Base-by-base conservation (phyloP, 2,329 filamentous ascomycete species). In the Cordyceps pruinosa region DNA sequence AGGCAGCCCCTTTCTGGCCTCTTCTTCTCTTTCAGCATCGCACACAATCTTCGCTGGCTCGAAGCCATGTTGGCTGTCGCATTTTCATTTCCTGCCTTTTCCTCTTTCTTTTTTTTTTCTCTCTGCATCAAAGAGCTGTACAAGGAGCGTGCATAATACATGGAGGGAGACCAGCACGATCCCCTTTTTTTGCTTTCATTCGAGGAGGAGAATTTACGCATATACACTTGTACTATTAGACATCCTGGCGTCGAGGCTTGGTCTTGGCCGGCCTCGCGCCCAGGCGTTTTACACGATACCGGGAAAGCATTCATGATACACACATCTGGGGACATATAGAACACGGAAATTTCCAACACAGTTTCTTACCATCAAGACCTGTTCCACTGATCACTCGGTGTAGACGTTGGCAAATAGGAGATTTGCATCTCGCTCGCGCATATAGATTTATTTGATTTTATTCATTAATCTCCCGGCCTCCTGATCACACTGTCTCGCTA, bases 31-130 rank as follows among this genome's bases (percentile, higher is more conserved):
- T 45, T 47, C 44, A 37, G 12, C 41, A 35, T 37, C 32, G 34
- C 37, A 39, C 37, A 47, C 57, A 54, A 56, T 59, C 61, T 57
- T 65, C 60, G 63, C 64, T 61, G 64, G 64, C 57, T 59, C 64
- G 62, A 50, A 57, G 45, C 55, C 44, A 32, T 39, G 32, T 47
- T 34, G 45, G 32, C 51, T 37, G 17, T 28, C 30, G 51, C 42
- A 55, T 55, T 47, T 37, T 23, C 26, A 46, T 47, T 41, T 39
- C 26, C 25, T 7, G 19, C 19, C 42, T 35, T 23, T 17, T 12
- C 19, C 19, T 42, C 25, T 23, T 25, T 5, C 30, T 49, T 35
- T 17, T 6, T 51, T 39, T 52, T 41, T 37, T 46, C 12, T 46
- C 23, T 42, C 21, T 34, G 6, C 13, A 44, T 34, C 17, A 28